phyloP scores from a whole-genome alignment of 805 yeast species.

The Naumovozyma dairenensis region DNA sequence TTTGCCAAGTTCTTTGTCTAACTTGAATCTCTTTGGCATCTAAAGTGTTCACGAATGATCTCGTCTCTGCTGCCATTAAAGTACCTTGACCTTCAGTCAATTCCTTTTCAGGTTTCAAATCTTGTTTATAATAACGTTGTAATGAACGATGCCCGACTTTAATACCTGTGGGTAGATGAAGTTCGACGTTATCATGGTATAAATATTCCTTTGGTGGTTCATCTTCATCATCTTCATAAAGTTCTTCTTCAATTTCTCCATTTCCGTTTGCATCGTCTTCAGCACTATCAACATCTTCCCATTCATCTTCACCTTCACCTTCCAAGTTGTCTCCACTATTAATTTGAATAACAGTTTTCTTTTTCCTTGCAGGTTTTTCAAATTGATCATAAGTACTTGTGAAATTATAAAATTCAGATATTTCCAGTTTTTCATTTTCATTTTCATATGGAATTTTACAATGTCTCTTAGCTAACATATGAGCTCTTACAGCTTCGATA shows the following conservation, averaged over 20 bases:
- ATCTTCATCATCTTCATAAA: slow-evolving; percentile 25
- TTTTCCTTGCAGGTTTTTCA: slow-evolving; percentile 11
- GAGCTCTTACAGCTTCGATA: slow-evolving; percentile 81
- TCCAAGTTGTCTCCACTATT: slow-evolving; percentile 29
- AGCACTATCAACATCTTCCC: slow-evolving; percentile 19
- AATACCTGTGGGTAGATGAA: slow-evolving; percentile 74
- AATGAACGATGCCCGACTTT: slow-evolving; percentile 81
- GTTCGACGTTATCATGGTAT: slow-evolving; percentile 56
- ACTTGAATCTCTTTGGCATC: slow-evolving; percentile 38
- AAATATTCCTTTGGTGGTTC: slow-evolving; percentile 33
- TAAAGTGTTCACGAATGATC: slow-evolving; percentile 33
- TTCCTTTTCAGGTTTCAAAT: slow-evolving; percentile 45
- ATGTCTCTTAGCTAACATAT: slow-evolving; percentile 81
- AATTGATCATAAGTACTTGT: slow-evolving; percentile 48
- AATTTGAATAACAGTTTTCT: slow-evolving; percentile 18
- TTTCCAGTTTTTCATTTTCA: slow-evolving; percentile 75
- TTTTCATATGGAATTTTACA: slow-evolving; percentile 82
- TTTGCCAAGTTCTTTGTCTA: slow-evolving; percentile 64
- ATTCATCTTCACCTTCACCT: slow-evolving; percentile 23
- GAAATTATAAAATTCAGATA: slow-evolving; percentile 88
- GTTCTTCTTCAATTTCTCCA: too few relatives aligned
- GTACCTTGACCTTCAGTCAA: slow-evolving; percentile 76
- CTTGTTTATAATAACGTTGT: slow-evolving; percentile 71
- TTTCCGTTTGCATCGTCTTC: too few relatives aligned
- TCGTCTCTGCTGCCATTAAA: slow-evolving; percentile 74